Evolutionary conservation across 1,284 basidiomycete genomes (phyloP).

Genomic region (Meripilus lineatus): DNA sequence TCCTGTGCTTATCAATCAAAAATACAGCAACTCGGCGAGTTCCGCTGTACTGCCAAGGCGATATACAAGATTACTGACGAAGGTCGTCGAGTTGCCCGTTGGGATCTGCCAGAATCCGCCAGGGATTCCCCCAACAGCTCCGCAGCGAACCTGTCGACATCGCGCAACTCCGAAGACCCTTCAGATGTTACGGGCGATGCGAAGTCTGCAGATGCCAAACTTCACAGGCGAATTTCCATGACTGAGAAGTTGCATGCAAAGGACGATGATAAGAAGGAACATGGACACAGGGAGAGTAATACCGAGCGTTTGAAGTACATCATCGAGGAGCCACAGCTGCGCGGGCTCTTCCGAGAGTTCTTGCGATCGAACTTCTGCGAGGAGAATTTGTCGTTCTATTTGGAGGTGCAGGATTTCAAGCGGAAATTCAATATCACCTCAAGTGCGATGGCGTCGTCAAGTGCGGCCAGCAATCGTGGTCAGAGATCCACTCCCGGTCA

Average conservation of each 20-base stretch:
- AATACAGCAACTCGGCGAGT: slow-evolving; percentile 86
- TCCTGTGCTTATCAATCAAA: background rate
- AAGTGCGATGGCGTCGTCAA: slow-evolving; percentile 70
- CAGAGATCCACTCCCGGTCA: slow-evolving; percentile 64
- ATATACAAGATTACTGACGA: slow-evolving; percentile 94
- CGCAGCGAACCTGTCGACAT: slow-evolving; percentile 47
- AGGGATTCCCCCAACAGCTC: slow-evolving; percentile 63
- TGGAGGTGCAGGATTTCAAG: slow-evolving; percentile 97
- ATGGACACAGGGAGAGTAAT: slow-evolving; percentile 77
- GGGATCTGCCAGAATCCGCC: slow-evolving; percentile 49
- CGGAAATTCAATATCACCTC: slow-evolving; percentile 93
- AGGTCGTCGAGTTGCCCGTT: slow-evolving; percentile 80
- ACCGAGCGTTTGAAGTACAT: slow-evolving; percentile 90
- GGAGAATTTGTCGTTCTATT: slow-evolving; percentile 96
- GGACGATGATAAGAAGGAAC: slow-evolving; percentile 50
- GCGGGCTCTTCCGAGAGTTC: slow-evolving; percentile 92
- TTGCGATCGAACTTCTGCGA: slow-evolving; percentile 94
- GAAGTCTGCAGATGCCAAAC: slow-evolving; percentile 51
- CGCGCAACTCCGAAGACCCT: slow-evolving; percentile 38
- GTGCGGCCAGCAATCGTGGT: slow-evolving; percentile 31
- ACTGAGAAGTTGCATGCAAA: slow-evolving; percentile 67
- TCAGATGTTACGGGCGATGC: slow-evolving; percentile 31
- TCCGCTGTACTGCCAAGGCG: slow-evolving; percentile 91
- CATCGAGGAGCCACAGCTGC: slow-evolving; percentile 87
- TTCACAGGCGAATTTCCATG: slow-evolving; percentile 75